Conservation (phyloP, 2,329 filamentous ascomycete species). For the Pseudogymnoascus verrucosus region DNA sequence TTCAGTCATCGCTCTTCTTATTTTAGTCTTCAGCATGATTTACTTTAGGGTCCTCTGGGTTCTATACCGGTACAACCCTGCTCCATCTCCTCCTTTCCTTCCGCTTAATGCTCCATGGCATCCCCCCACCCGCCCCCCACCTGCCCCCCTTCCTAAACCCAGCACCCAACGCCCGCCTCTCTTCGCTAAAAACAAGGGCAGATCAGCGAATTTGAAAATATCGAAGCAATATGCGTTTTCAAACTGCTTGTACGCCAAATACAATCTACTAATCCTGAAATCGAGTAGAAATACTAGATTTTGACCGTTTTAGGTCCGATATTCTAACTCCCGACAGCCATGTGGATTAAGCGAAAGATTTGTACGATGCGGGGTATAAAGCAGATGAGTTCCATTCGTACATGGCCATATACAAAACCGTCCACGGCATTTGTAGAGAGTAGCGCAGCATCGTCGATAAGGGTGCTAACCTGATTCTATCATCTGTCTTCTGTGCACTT, state of each 20-base stretch:
- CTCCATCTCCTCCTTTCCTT: background rate
- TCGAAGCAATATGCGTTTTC: too few species aligned
- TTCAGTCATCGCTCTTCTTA: constrained; percentile 17
- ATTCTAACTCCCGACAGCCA: constrained; percentile 13
- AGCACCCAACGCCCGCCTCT: too few species aligned
- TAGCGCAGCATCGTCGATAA: constrained; percentile 11
- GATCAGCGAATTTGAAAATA: too few species aligned
- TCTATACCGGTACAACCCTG: too few species aligned
- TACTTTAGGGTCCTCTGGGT: background rate
- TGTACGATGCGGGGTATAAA: constrained; percentile 10
- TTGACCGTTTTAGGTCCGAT: constrained; percentile 14
- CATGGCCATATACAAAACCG: constrained; percentile 12
- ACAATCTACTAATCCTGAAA: background rate
- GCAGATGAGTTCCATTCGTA: constrained; percentile 11
- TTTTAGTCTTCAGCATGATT: constrained; percentile 15
- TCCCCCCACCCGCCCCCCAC: too few species aligned
- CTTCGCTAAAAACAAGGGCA: too few species aligned
- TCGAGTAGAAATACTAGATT: constrained; percentile 9
- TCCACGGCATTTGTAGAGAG: constrained; percentile 11
- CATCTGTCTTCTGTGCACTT: background rate
- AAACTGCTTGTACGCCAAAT: too few species aligned
- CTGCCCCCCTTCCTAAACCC: too few species aligned
- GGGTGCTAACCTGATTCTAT: constrained; percentile 12
- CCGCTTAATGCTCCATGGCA: too few species aligned
- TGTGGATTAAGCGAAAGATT: constrained; percentile 12